phyloP scores from a whole-genome alignment of 169 alveolate species.

The Eimeria acervulina region DNA sequence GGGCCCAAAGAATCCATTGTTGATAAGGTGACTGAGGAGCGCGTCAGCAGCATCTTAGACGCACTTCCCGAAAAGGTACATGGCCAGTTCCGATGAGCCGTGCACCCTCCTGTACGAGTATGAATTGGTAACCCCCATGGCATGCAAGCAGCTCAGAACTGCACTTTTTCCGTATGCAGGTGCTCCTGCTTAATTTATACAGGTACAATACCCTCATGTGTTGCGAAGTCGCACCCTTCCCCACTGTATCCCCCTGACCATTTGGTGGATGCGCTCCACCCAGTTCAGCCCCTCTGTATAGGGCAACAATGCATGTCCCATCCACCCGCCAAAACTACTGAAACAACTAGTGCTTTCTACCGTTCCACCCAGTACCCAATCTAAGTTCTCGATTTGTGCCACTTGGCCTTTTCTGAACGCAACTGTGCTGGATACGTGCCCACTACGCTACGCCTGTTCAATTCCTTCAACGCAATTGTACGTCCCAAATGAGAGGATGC shows the following conservation, averaged over 20 bases:
- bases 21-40: constrained; percentile 12
- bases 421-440: too few relatives aligned
- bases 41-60: constrained; percentile 39
- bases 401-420: not conserved
- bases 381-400: not conserved
- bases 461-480: not conserved
- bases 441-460: not conserved
- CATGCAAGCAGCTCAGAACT: not conserved
- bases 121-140: not conserved
- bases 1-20: not conserved
- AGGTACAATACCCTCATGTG: not conserved
- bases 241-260: not conserved
- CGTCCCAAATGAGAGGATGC: not conserved
- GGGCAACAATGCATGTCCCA: not conserved
- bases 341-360: not conserved
- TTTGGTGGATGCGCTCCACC: not conserved
- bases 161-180: not conserved
- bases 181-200: not conserved
- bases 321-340: not conserved
- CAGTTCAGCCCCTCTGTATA: not conserved
- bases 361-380: not conserved
- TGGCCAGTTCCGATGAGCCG: constrained; percentile 58
- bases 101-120: not conserved
- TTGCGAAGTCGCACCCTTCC: not conserved
- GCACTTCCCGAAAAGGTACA: constrained; percentile 49